Evolutionary conservation across 2,329 filamentous ascomycete species (phyloP).

Genomic region (Apiospora koreana): DNA sequence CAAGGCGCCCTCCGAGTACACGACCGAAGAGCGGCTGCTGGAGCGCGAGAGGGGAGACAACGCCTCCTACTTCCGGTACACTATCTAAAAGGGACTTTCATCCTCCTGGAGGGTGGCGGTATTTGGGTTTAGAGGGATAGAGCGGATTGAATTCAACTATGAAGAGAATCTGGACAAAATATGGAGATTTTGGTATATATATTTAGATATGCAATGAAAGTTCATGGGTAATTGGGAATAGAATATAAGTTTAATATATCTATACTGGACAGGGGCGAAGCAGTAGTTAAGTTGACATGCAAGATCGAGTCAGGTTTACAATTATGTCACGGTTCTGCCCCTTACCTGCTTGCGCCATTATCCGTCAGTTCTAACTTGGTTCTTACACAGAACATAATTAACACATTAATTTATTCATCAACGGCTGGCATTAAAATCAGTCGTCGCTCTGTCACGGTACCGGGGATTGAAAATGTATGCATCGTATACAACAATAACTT

Average conservation of each 20-base stretch:
- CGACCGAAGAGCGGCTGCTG: conserved; percentile 50
- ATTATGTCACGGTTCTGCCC: background rate
- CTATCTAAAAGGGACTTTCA: conserved; percentile 33
- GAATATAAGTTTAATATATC: too few species aligned
- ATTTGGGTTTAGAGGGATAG: background rate
- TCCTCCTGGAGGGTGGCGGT: too few species aligned
- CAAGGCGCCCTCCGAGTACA: conserved; percentile 51
- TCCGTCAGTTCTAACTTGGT: background rate
- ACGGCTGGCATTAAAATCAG: background rate
- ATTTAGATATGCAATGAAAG: background rate
- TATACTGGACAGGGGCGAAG: background rate
- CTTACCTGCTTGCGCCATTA: background rate
- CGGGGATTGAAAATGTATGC: background rate
- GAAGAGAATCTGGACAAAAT: background rate
- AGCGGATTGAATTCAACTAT: background rate
- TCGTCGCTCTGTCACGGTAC: background rate
- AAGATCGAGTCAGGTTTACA: background rate
- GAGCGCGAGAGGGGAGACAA: conserved; percentile 59
- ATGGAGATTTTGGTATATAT: background rate
- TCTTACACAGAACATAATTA: background rate
- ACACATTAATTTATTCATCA: background rate
- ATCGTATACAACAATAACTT: background rate
- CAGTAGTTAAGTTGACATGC: background rate
- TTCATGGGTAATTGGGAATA: background rate
- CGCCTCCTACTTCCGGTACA: conserved; percentile 58